Evolutionary conservation across 805 yeast genomes (phyloP), one percentile per base, ranked within the genome.

Genomic region (Candida maris): DNA sequence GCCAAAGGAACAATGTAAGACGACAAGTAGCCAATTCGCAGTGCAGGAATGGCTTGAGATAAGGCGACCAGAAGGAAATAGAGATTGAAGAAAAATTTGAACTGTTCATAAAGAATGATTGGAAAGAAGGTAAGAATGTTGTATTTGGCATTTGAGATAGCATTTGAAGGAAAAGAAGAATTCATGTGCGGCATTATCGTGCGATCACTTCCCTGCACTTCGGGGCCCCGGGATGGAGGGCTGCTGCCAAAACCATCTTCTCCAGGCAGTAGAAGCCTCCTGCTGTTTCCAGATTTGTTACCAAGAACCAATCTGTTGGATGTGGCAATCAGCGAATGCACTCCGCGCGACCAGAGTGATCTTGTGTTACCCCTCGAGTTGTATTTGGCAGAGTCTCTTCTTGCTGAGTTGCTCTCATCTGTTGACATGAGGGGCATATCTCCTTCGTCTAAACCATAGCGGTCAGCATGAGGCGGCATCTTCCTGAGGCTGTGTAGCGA

Each of bases 1-100:
- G 85, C 96, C 38, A 93, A 71, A 1, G 99, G 99, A 7, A 89
- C 96, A 15, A 94, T 73, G 57, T 93, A 93, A 2, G 96, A 85
- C 2, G 95, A 84, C 24, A 93, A 67, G 55, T 91, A 93, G 9
- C 99, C 99, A 23, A 93, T 93, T 48, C 97, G 71, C 35, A 93
- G 70, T 6, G 80, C 85, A 2, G 97, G 97, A 16, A 93, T 71
- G 2, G 82, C 81, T 62, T 93, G 98, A 4, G 97, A 88, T 42
- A 94, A 71, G 12, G 98, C 97, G 46, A 94, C 98, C 15, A 94
- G 54, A 34, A 94, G 65, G 57, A 93, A 93, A 61, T 93, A 93
- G 32, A 93, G 66, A 62, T 93, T 93, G 72, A 88, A 93, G 63
- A 93, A 93, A 60, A 93, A 91, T 65, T 89, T 88, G 77, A 93